Conservation (phyloP, 805 yeast genomes). For the Starmerella vitae region DNA sequence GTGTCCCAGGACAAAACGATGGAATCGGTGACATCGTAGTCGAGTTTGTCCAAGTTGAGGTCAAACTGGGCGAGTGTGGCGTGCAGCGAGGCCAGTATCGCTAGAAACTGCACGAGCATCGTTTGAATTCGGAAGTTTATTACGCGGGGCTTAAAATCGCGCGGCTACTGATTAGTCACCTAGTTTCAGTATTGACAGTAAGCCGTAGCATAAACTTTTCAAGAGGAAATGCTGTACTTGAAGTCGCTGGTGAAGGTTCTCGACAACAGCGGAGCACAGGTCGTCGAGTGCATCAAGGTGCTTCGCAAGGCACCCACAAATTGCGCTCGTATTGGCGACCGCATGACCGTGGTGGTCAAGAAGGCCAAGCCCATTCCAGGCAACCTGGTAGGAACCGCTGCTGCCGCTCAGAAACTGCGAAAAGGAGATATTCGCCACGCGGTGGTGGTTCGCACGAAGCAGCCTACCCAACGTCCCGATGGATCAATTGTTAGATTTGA, state of each 20-base stretch:
- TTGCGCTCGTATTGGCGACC: constrained; percentile 79
- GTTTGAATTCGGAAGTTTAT: no score
- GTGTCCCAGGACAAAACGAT: constrained; percentile 44
- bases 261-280: constrained; percentile 89
- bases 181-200: no score
- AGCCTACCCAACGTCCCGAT: constrained; percentile 63
- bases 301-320: constrained; percentile 75
- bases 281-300: constrained; percentile 93
- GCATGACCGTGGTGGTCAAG: constrained; percentile 85
- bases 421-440: constrained; percentile 95
- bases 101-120: neutral
- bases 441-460: constrained; percentile 84
- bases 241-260: constrained; percentile 80
- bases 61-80: constrained; percentile 18
- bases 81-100: constrained; percentile 8
- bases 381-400: constrained; percentile 58
- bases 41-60: constrained; percentile 10
- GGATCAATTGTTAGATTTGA: constrained; percentile 80
- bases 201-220: neutral
- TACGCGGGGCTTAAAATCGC: no score
- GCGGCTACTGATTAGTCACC: no score
- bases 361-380: constrained; percentile 69
- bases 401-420: constrained; percentile 54
- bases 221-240: constrained; percentile 57
- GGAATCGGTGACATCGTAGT: constrained; percentile 18